Evolutionary conservation across 805 yeast species (phyloP).

Genomic region (Zygotorulaspora sp.): DNA sequence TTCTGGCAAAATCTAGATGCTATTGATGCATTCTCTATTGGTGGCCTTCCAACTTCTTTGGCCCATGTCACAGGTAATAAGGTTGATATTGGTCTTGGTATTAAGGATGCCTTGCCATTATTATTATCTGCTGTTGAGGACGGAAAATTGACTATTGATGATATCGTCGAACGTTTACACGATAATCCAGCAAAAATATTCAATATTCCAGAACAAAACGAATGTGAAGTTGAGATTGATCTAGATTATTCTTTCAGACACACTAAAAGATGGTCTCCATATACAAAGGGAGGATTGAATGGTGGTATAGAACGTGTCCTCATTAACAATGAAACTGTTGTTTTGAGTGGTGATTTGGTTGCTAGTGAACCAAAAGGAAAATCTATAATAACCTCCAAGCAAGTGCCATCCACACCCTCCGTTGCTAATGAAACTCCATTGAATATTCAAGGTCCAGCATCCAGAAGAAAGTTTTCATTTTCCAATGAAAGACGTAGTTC

Average conservation of each 20-base stretch:
- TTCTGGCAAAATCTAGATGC: slow-evolving; percentile 71
- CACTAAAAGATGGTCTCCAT: slow-evolving; percentile 50
- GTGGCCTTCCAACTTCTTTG: slow-evolving; percentile 67
- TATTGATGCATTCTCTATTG: slow-evolving; percentile 85
- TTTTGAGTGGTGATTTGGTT: slow-evolving; percentile 75
- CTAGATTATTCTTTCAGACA: slow-evolving; percentile 56
- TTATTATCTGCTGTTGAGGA: slow-evolving; percentile 74
- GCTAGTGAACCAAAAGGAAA: slow-evolving; percentile 58
- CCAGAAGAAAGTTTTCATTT: slow-evolving; percentile 50
- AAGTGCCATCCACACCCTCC: slow-evolving; percentile 33
- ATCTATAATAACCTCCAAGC: slow-evolving; percentile 46
- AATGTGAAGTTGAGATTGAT: slow-evolving; percentile 72
- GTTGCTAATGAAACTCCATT: slow-evolving; percentile 33
- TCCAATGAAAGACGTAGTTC: slow-evolving; percentile 40
- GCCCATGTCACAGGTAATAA: slow-evolving; percentile 61
- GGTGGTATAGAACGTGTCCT: slow-evolving; percentile 91
- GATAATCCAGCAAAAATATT: slow-evolving; percentile 79
- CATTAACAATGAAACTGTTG: slow-evolving; percentile 70
- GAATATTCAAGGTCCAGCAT: slow-evolving; percentile 40
- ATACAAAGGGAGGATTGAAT: slow-evolving; percentile 48
- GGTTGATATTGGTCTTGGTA: slow-evolving; percentile 68
- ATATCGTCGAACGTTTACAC: slow-evolving; percentile 68
- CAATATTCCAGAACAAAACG: slow-evolving; percentile 72
- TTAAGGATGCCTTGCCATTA: slow-evolving; percentile 76
- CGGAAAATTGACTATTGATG: slow-evolving; percentile 65